Conservation (phyloP, 495 filamentous ascomycete genomes). For the Tuber melanosporum region DNA sequence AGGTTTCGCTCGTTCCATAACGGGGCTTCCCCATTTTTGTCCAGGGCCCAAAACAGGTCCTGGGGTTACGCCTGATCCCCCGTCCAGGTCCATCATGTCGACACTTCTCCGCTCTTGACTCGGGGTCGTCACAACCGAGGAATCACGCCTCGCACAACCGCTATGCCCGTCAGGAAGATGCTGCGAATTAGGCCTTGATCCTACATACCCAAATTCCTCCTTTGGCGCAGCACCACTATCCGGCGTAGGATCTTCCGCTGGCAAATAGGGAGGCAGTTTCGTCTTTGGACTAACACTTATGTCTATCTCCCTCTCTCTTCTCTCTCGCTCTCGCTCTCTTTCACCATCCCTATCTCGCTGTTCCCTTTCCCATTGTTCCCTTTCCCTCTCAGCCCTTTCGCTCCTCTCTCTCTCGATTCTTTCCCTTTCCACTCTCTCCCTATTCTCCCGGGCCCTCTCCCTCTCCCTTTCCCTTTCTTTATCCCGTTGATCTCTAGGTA, state of each 20-base stretch:
- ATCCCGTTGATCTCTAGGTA: constrained; percentile 19
- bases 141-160: constrained; percentile 26
- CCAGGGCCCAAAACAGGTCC: constrained; percentile 36
- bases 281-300: constrained; percentile 63
- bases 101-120: constrained; percentile 27
- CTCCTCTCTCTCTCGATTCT: constrained; percentile 41
- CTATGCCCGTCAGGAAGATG: constrained; percentile 28
- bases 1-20: constrained; percentile 45
- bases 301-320: constrained; percentile 53
- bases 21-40: constrained; percentile 36
- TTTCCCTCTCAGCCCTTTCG: constrained; percentile 9
- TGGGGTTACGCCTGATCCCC: constrained; percentile 40
- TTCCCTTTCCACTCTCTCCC: constrained; percentile 11
- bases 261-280: constrained; percentile 48
- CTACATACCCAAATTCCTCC: constrained; percentile 43
- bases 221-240: constrained; percentile 43
- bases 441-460: constrained; percentile 44
- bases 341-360: constrained; percentile 40
- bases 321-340: constrained; percentile 23
- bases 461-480: constrained; percentile 26
- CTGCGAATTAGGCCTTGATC: constrained; percentile 43
- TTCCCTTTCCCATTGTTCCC: constrained; percentile 40
- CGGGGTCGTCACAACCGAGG: constrained; percentile 12
- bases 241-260: constrained; percentile 45
- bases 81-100: constrained; percentile 40